Base-by-base conservation (phyloP, 1,139 yeast genomes). In the Taphrina wiesneri region DNA sequence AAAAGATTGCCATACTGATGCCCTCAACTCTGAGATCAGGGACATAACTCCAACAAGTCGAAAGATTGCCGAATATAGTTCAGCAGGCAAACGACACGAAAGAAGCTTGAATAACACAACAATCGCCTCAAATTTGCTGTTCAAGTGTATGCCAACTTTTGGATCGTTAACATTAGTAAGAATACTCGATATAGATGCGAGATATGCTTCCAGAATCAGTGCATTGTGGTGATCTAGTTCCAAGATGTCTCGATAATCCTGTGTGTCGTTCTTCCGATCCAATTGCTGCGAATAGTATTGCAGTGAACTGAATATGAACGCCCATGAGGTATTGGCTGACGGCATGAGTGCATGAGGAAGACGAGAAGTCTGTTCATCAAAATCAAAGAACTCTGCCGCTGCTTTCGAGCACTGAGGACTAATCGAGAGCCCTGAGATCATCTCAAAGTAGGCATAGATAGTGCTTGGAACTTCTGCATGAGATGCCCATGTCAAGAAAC, bases 401-500 rank as follows among this genome's bases (percentile, higher is more conserved):
- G 83, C 79, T 2, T 75, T 71, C 1, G 90, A 81, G 65, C 83
- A 82, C 15, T 80, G 81, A 1, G 80, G 79, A n/a, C 87, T 90
- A 21, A 82, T 81, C 0, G 93, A 80, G 53, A 93, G 79, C 3
- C 96, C 86, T 1, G 95, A 86, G 65, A 93, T 78, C 81, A 93
- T 82, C 67, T 90, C 81, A 70, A 93, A 86, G 72, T 87, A 91
- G 0, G 96, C 83, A 0, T 98, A 87, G 60, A 90, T 84, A 79
- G 92, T 90, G 65, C 91, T 79, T 5, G 95, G 87, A 15, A 93
- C 89, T 69, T 88, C 90, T 72, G 92, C 88, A 67, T 86, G 85
- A 3, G 95, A 82, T 0, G 96, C 96, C 98, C 98, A 92, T 54
- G 83, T 83, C 61, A 92, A 79, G 71, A 93, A 92, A 0, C 97